phyloP scores from a whole-genome alignment of 2,329 filamentous ascomycete species.

The Nothopassalora personata region DNA sequence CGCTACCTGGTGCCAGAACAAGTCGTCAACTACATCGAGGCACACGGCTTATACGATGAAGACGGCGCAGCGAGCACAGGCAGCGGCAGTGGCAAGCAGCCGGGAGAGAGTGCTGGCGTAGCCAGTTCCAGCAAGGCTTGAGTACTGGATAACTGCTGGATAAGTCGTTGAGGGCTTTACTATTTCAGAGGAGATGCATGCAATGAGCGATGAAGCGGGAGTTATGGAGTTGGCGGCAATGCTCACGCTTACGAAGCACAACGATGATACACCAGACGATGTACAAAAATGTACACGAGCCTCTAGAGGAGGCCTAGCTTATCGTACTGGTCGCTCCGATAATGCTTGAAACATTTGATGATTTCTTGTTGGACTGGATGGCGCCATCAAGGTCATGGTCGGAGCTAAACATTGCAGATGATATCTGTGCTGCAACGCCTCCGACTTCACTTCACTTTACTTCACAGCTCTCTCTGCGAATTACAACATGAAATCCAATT shows the following conservation, averaged over 20 bases:
- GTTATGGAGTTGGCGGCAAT: neutral
- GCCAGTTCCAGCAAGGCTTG: constrained; percentile 7
- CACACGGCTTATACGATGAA: constrained; percentile 34
- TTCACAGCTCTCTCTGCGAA: neutral
- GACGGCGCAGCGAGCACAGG: constrained; percentile 28
- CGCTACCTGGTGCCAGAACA: constrained; percentile 68
- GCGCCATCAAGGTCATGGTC: neutral
- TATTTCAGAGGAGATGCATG: neutral
- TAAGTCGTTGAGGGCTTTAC: neutral
- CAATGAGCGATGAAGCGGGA: neutral
- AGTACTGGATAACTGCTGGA: neutral
- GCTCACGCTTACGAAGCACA: neutral
- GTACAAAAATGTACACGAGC: neutral
- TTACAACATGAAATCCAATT: neutral
- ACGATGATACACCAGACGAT: neutral
- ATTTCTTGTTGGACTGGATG: neutral
- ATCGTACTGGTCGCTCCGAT: neutral
- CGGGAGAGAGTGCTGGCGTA: constrained; percentile 30
- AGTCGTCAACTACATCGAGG: constrained; percentile 55
- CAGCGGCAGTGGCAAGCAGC: constrained; percentile 28
- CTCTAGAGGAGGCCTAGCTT: neutral
- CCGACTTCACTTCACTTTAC: neutral
- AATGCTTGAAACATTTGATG: neutral
- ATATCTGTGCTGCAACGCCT: neutral
- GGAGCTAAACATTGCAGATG: neutral